A percentile compares a stretch with the other conserved stretches of the same genome.
phyloP scores from a whole-genome alignment of 2,329 filamentous ascomycete species.

The Whalleya microplaca region DNA sequence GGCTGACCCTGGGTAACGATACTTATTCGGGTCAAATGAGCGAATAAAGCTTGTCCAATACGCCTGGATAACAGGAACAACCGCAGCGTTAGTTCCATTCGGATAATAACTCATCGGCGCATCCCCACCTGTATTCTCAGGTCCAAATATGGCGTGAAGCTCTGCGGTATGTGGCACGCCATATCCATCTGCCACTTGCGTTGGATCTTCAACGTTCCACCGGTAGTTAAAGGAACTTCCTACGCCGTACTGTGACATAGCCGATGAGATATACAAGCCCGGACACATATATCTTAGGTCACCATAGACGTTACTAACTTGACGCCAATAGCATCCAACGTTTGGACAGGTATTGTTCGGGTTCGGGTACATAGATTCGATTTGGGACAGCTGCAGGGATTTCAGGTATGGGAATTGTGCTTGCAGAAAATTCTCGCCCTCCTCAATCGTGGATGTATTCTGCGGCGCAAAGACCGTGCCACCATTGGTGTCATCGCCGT shows the following conservation, averaged over 20 bases:
- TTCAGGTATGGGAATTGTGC: slow-evolving; percentile 62
- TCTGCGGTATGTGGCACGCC: slow-evolving; percentile 73
- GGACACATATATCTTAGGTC: slow-evolving; percentile 70
- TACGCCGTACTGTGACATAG: slow-evolving; percentile 39
- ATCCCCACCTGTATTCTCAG: slow-evolving; percentile 52
- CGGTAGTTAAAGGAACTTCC: slow-evolving; percentile 67
- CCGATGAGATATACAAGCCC: slow-evolving; percentile 56
- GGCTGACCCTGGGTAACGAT: slow-evolving; percentile 28
- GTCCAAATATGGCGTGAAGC: slow-evolving; percentile 68
- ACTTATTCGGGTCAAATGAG: slow-evolving; percentile 64
- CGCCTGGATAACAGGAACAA: slow-evolving; percentile 64
- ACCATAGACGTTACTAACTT: slow-evolving; percentile 62
- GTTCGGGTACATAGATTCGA: slow-evolving; percentile 61
- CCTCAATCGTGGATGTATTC: slow-evolving; percentile 47
- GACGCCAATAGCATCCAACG: slow-evolving; percentile 60
- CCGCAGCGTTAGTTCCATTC: slow-evolving; percentile 55
- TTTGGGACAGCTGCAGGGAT: slow-evolving; percentile 49
- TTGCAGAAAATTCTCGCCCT: slow-evolving; percentile 59
- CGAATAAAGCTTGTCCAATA: slow-evolving; percentile 79
- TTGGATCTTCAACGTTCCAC: slow-evolving; percentile 67
- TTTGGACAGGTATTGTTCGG: slow-evolving; percentile 50
- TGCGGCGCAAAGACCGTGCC: slow-evolving; percentile 64
- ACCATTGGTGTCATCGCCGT: slow-evolving; percentile 65
- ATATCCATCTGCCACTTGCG: slow-evolving; percentile 53
- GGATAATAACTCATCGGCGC: slow-evolving; percentile 60